Percentiles rank a stretch among this genome's conserved stretches.
Evolutionary conservation across 83 land plant genomes (phyloP).

Genomic region (Thuja plicata): DNA sequence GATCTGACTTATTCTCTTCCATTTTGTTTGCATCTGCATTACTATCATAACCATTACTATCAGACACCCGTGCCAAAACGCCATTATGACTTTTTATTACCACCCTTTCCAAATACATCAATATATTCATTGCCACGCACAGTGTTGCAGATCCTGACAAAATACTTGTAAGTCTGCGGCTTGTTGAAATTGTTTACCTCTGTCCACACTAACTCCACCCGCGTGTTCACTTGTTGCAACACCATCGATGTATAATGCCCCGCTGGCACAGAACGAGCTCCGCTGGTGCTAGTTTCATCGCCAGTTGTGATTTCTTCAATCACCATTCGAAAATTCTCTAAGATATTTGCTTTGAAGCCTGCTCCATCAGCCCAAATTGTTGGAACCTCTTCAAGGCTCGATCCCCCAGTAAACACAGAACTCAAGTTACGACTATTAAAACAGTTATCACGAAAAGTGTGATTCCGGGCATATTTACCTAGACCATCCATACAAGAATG

Average conservation of each 20-base stretch:
- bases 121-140: no score
- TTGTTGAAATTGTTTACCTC: no score
- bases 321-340: slow-evolving; percentile 96
- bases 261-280: slow-evolving; percentile 86
- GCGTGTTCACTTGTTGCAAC: slow-evolving; percentile 98
- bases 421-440: slow-evolving; percentile 96
- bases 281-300: slow-evolving; percentile 89
- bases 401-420: slow-evolving; percentile 98
- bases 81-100: no score
- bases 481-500: slow-evolving; percentile 96
- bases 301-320: slow-evolving; percentile 96
- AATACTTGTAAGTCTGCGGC: no score
- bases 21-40: no score
- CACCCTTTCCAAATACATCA: no score
- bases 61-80: no score
- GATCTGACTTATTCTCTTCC: no score
- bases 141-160: no score
- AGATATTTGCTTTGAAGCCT: slow-evolving; percentile 87
- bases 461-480: slow-evolving; percentile 57
- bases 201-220: no score
- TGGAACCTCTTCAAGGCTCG: slow-evolving; percentile 94
- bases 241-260: slow-evolving; percentile 86
- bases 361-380: slow-evolving; percentile 94
- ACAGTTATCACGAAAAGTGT: slow-evolving; percentile 82
- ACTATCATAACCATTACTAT: no score